Evolutionary conservation across 2,329 filamentous ascomycete genomes (phyloP), one percentile per base, ranked within the genome.

Genomic region (Tolypocladium endophyticum): DNA sequence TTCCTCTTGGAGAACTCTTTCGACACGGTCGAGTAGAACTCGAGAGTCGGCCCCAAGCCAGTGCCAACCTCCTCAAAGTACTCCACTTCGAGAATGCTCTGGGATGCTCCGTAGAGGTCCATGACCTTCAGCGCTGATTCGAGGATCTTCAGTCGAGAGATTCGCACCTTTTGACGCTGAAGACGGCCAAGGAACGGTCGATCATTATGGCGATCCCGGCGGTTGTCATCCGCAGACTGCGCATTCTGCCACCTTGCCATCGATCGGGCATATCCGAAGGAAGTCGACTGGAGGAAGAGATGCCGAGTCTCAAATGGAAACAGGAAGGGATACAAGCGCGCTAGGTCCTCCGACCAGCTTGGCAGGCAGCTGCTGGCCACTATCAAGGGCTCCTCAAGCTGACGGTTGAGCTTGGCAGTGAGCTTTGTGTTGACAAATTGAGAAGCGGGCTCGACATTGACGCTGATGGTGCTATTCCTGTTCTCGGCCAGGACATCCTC

Each of bases 1-100:
- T 95, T 97, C 81, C 93, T 97, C 79, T 94, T 96, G 0, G 90
- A 93, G 69, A 97, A 97, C 71, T 99, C 94, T 67, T 90, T 94
- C 0, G 94, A 99, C 1, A 97, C 93, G 0, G 90, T 96, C 0
- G 94, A 96, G 74, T 99, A 99, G 72, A 99, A 99, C 71, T 99
- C 94, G 18, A 99, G 81, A 0, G 94, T 99, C 4, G 94, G 94
- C 0, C 94, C 94, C 54, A 99, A 81, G 55, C 94, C 94, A 30
- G 95, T 99, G 60, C 94, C 94, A 28, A 99, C 94, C 75, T 99
- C 94, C 68, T 97, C 94, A 66, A 99, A 99, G 70, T 99, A 99
- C 69, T 99, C 95, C 2, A 99, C 93, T 70, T 99, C 94, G 0
- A 99, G 77, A 35, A 97, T 90, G 71, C 93, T 97, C 61, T 96